These are phyloP conservation scores for Raphanus hybrid DNA, from an alignment of 441 rosid species.

Conservation along the genomic window DNA sequence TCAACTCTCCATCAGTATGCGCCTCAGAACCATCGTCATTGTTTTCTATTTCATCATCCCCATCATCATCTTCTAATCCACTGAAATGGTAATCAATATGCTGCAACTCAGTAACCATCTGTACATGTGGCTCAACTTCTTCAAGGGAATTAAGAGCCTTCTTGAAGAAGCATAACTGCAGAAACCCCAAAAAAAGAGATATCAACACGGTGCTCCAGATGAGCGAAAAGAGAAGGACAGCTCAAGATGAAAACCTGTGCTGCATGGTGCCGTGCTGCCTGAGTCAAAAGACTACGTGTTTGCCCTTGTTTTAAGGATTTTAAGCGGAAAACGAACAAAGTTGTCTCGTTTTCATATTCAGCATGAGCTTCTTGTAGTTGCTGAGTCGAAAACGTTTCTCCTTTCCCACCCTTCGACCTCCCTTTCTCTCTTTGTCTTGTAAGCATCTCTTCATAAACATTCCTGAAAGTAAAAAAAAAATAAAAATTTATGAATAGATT, in stretches of 20 bases:
- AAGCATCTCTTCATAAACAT: constrained; percentile 54
- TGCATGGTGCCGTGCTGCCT: constrained; percentile 84
- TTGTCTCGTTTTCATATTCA: constrained; percentile 71
- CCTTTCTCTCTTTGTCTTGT: constrained; percentile 62
- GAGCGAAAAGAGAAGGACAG: constrained; percentile 18
- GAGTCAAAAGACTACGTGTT: constrained; percentile 79
- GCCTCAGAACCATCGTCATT: constrained; percentile 50
- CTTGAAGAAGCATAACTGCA: constrained; percentile 65
- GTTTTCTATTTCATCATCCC: constrained; percentile 42
- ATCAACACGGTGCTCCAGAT: constrained; percentile 9
- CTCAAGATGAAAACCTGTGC: constrained; percentile 64
- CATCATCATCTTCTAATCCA: constrained; percentile 68
- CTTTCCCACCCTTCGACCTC: constrained; percentile 63
- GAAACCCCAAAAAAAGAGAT: constrained; percentile 21
- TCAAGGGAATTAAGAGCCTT: constrained; percentile 71
- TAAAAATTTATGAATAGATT: constrained; percentile 25
- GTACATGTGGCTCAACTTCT: constrained; percentile 68
- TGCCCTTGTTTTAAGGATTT: constrained; percentile 81
- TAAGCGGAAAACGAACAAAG: constrained; percentile 68
- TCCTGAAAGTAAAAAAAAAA: constrained; percentile 43
- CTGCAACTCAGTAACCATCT: constrained; percentile 54
- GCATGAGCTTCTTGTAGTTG: constrained; percentile 70
- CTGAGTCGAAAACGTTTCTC: constrained; percentile 57
- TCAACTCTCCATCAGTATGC: constrained; percentile 76
- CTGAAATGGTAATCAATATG: constrained; percentile 72